phyloP scores from a whole-genome alignment of 2,329 filamentous ascomycete species.

The Aspergillus sp. region DNA sequence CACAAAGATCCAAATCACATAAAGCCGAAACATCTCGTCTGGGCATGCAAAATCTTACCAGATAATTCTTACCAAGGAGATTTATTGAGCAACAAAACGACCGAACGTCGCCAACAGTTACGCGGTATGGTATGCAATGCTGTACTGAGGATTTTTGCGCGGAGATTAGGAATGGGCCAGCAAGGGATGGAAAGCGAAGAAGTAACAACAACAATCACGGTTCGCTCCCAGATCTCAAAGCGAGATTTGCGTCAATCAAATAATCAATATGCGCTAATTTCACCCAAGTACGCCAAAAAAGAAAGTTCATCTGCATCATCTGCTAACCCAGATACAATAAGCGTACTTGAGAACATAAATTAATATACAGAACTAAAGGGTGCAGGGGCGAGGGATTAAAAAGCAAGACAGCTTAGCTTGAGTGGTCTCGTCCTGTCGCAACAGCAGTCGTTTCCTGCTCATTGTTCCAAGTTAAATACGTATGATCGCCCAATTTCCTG shows the following conservation, averaged over 20 bases:
- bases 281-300: slow-evolving; percentile 18
- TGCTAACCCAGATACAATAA: not conserved
- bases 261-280: slow-evolving; percentile 10
- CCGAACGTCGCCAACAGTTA: slow-evolving; percentile 15
- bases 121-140: slow-evolving; percentile 18
- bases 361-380: slow-evolving; percentile 18
- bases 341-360: slow-evolving; percentile 8
- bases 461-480: slow-evolving; percentile 94
- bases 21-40: slow-evolving; percentile 32
- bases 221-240: not conserved
- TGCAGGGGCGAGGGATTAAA: not conserved
- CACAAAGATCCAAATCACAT: slow-evolving; percentile 26
- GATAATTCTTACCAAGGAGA: not conserved
- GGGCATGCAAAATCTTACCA: slow-evolving; percentile 5
- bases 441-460: slow-evolving; percentile 64
- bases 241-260: not conserved
- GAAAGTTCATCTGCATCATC: slow-evolving; percentile 16
- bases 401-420: slow-evolving; percentile 19
- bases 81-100: slow-evolving; percentile 7
- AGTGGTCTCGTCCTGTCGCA: slow-evolving; percentile 57
- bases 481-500: slow-evolving; percentile 97
- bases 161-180: slow-evolving; percentile 15
- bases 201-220: not conserved
- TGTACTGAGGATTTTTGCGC: slow-evolving; percentile 12
- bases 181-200: slow-evolving; percentile 20